Base-by-base conservation (phyloP, 2,329 filamentous ascomycete genomes). In the Xylaria sp. region DNA sequence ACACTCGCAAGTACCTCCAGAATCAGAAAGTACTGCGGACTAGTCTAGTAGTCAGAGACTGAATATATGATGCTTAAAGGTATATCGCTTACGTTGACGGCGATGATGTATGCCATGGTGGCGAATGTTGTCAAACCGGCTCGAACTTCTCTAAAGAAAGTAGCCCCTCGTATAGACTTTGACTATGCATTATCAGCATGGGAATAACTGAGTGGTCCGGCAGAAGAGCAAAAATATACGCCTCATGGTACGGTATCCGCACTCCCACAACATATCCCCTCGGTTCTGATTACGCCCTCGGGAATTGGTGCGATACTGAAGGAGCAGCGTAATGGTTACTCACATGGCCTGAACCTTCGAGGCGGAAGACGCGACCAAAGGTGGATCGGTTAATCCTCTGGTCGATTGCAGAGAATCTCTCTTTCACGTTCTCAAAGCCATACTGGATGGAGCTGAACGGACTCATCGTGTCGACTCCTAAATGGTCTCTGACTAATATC, bases 41-140 rank as follows among this genome's bases (percentile, higher is more conserved):
- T 96, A 47, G 71, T 62, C 56, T 45, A 14, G 8, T 4, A 42
- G 68, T 56, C 61, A 71, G 34, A 57, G 27, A 48, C 11, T 9
- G 2, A n/a, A 30, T 50, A 54, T 19, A 17, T 5, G 17, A 34
- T 32, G 1, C 47, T 30, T 42, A 17, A 30, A 19, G n/a, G 17
- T 11, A 21, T 17, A 7, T 47, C 45, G 14, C 84, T 74, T 71
- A 88, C 88, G 74, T 90, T 90, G 70, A 90, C 89, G 8, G 91
- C 90, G 76, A 96, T 94, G 74, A 96, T 95, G 80, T 94, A 95
- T 14, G 92, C 91, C 92, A 94, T 93, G 2, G 91, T 92, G 63
- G 91, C 90, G 77, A 92, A 92, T 2, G 93, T 96, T 1, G 93
- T 93, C 62, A 95, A 78, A 1, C 93, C 93, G 34, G 93, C 93